Base-by-base conservation (phyloP, 176 grass and related monocot species). In the Oryza brachyantha region DNA sequence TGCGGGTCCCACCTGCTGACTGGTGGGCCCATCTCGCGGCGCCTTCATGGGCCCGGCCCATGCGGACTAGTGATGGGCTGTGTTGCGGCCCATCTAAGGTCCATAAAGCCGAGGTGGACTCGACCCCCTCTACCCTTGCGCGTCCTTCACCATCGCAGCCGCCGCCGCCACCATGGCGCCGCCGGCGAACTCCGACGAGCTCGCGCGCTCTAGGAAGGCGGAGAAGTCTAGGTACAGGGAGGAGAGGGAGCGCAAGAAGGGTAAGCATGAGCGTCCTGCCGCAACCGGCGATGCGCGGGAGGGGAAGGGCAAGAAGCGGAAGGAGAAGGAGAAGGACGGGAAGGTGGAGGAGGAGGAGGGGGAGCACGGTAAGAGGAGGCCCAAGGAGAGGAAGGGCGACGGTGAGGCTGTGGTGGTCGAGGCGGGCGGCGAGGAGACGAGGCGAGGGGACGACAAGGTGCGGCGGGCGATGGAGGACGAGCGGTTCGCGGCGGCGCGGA, bases 401-500 rank as follows among this genome's bases (percentile, higher is more conserved):
- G 61, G 46, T 0, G 38, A 86, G 61, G 25, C 8, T 3, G 38
- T 40, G 1, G 25, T 29, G 24, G 64, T 41, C n/a, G n/a, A n/a
- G 10, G 50, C 2, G 24, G 78, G 38, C 10, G 62, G 27, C 3
- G 52, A 8, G 48, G 75, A 81, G 8, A 61, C 3, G 6, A 54
- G 82, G 50, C 8, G 78, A 54, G 66, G 58, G 19, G 35, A 74
- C 35, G 82, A 83, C 1, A 68, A 83, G 86, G 73, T 83, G 80
- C 81, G 42, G 50, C 61, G 78, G 16, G 55, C 57, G 38, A 90
- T 88, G 79, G 84, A 86, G 57, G 94, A 94, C 69, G 72, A 87
- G 87, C 76, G 94, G 50, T 97, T 88, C 81, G 28, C 68, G 65
- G 66, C 86, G 40, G 77, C 79, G 73, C 84, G 88, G 57, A 83